Conservation (phyloP, 768 basidiomycete species). For the Obba rivulosa region DNA sequence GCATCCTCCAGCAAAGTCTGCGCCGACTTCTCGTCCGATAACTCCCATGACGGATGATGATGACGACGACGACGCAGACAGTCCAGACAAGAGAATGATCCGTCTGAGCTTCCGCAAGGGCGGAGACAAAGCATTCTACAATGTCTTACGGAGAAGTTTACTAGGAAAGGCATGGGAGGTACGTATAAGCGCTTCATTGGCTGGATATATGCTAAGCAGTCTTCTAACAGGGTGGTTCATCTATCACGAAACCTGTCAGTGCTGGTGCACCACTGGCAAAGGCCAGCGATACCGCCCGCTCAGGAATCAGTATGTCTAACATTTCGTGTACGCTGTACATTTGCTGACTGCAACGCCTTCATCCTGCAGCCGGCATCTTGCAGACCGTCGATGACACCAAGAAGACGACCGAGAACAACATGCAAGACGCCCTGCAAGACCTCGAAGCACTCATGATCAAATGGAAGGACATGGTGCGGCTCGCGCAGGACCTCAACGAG, state of each 20-base stretch:
- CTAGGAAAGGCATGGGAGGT: constrained; percentile 76
- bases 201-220: constrained; percentile 4
- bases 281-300: constrained; percentile 21
- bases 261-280: not conserved
- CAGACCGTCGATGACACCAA: constrained; percentile 66
- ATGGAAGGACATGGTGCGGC: constrained; percentile 86
- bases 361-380: constrained; percentile 68
- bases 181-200: constrained; percentile 9
- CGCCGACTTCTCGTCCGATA: constrained; percentile 58
- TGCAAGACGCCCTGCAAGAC: constrained; percentile 78
- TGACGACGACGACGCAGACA: constrained; percentile 29
- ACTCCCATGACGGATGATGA: constrained; percentile 37
- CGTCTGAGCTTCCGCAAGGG: constrained; percentile 90
- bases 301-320: constrained; percentile 45
- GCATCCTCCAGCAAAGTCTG: constrained; percentile 42
- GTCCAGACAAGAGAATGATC: constrained; percentile 43
- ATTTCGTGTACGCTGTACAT: not conserved
- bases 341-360: not conserved
- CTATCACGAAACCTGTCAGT: not conserved
- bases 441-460: constrained; percentile 88
- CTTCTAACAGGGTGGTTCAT: constrained; percentile 7
- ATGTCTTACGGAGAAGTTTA: constrained; percentile 64
- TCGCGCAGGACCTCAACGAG: constrained; percentile 85
- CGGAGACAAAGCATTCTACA: constrained; percentile 81
- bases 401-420: constrained; percentile 54